Percentiles rank a stretch among this genome's conserved stretches.
Evolutionary conservation across 177 flowering plant genomes (phyloP).

Genomic region (Vitis hybrid): DNA sequence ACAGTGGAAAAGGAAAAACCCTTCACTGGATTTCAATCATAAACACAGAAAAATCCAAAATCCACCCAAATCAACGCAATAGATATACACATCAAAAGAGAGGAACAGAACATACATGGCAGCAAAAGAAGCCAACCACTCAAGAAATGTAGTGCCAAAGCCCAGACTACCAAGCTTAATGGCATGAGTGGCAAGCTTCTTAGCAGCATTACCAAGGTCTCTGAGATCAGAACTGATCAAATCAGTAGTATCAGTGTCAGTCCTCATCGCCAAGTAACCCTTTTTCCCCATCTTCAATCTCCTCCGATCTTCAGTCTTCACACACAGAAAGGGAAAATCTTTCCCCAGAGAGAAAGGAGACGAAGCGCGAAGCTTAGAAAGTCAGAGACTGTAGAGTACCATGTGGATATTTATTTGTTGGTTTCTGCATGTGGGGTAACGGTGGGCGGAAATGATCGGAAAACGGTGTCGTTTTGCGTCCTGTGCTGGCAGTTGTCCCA

Average conservation of each 20-base stretch:
- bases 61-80: neutral
- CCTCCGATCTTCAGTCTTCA: neutral
- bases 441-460: too few species aligned
- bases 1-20: too few species aligned
- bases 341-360: too few species aligned
- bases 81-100: neutral
- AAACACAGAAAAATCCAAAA: neutral
- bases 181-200: slow-evolving; percentile 64
- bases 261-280: slow-evolving; percentile 56
- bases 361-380: too few species aligned
- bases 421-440: too few species aligned
- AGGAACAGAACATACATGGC: slow-evolving; percentile 57
- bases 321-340: neutral
- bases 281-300: slow-evolving; percentile 25
- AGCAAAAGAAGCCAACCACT: slow-evolving; percentile 82
- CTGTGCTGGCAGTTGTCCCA: too few species aligned
- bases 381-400: too few species aligned
- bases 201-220: slow-evolving; percentile 56
- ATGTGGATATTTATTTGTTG: too few species aligned
- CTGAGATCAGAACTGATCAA: slow-evolving; percentile 54
- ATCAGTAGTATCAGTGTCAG: slow-evolving; percentile 31
- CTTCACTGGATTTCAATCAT: neutral
- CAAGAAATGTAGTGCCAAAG: slow-evolving; percentile 63
- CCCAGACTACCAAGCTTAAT: slow-evolving; percentile 61
- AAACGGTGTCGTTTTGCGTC: too few species aligned